phyloP scores from a whole-genome alignment of 345 rosid species.

The Garcia nutans region DNA sequence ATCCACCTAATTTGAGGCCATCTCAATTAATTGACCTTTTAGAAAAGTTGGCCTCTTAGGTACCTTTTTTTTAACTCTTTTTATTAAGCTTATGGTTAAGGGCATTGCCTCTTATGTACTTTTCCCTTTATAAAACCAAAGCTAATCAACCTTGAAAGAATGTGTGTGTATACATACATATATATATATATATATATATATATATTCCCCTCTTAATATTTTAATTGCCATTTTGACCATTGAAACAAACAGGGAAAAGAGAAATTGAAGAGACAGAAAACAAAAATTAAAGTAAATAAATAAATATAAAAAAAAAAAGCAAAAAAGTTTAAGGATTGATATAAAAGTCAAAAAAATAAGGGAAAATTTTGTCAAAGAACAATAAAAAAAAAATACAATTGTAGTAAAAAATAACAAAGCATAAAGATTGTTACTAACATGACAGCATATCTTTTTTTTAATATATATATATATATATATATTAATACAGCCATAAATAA shows the following conservation, averaged over 20 bases:
- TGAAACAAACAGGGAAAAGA: slow-evolving; percentile 30
- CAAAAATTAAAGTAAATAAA: too few species aligned
- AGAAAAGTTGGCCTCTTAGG: slow-evolving; percentile 6
- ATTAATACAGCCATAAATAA: too few species aligned
- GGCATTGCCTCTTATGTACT: background rate
- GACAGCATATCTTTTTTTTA: too few species aligned
- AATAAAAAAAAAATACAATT: slow-evolving; percentile 20
- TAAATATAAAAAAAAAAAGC: background rate
- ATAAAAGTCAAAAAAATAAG: slow-evolving; percentile 23
- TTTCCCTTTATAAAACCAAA: background rate
- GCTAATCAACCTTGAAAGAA: slow-evolving; percentile 9
- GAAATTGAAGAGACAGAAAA: too few species aligned
- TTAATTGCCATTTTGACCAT: slow-evolving; percentile 27
- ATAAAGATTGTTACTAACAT: too few species aligned
- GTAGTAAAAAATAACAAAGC: background rate
- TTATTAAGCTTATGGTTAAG: background rate
- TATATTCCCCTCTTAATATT: slow-evolving; percentile 4
- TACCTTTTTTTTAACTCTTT: background rate
- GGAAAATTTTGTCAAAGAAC: background rate
- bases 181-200: background rate
- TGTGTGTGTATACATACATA: background rate
- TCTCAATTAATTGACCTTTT: background rate
- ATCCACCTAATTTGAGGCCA: slow-evolving; percentile 17
- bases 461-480: too few species aligned
- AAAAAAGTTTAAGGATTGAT: background rate